Evolutionary conservation across 2,329 filamentous ascomycete genomes (phyloP).

Genomic region (Xylogone sp.): DNA sequence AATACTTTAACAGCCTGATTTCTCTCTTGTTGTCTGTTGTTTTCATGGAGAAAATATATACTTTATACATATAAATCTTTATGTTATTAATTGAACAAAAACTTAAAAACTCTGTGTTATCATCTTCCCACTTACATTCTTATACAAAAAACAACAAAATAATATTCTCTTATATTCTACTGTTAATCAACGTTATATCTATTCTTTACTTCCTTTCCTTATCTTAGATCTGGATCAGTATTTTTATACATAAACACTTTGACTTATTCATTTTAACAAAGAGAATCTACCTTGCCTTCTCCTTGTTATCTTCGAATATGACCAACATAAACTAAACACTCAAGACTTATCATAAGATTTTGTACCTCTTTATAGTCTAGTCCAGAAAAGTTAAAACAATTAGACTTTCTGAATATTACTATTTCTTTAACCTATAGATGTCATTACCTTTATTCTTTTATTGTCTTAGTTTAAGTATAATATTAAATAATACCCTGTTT

Average conservation of each 20-base stretch:
- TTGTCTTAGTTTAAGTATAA: not conserved
- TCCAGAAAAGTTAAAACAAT: too few species aligned
- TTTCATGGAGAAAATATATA: too few species aligned
- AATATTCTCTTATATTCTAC: not conserved
- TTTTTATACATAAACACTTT: not conserved
- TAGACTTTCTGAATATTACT: too few species aligned
- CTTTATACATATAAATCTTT: not conserved
- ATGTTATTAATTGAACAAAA: not conserved
- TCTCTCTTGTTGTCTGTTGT: not conserved
- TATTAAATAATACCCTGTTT: not conserved
- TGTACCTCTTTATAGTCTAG: not conserved
- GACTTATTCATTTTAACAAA: too few species aligned
- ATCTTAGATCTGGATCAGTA: not conserved
- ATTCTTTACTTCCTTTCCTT: not conserved
- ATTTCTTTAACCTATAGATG: too few species aligned
- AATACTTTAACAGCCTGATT: not conserved
- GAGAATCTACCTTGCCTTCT: not conserved
- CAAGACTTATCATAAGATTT: not conserved
- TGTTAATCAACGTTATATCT: not conserved
- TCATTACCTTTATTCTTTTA: too few species aligned
- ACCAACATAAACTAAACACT: not conserved
- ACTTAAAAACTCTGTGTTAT: not conserved
- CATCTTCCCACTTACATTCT: not conserved
- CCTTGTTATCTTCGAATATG: not conserved
- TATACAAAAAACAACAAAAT: not conserved